Evolutionary conservation across 441 rosid genomes (phyloP), one percentile per base, ranked within the genome.

Genomic region (Capsella rubella): DNA sequence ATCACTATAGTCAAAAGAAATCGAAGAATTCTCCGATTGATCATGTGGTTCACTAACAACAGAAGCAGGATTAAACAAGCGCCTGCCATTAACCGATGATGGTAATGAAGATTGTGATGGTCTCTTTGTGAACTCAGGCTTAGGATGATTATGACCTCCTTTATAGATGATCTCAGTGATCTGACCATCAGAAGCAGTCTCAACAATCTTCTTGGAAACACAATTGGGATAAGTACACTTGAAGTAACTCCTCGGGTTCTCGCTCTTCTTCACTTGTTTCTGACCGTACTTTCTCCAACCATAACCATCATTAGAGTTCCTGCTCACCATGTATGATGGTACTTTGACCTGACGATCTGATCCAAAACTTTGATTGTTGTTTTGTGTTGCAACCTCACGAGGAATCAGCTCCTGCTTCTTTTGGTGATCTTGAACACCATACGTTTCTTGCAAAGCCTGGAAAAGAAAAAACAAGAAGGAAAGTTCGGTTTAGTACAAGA

Each of bases 271-370:
- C 62, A 93, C 96, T 79, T 93, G 97, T 72, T 93, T 95, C 73
- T 95, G 96, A 10, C 99, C 99, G 56, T 95, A 95, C 79, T 95
- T 95, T 64, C 93, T 85, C 98, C 97, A 95, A 56, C 93, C 89
- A 76, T 87, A 95, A 49, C 98, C 99, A 79, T 95, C 99, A n/a
- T 88, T 93, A n/a, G 97, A 83, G 81, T 79, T 88, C 69, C 83
- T 76, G 32, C 72, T 65, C 54, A 65, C 76, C 80, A 65, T 65
- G 58, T 71, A 77, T 1, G 80, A 71, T 71, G 76, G 76, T 65
- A 71, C 3, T 18, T 39, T 77, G 0, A 11, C 12, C 57, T 71
- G 80, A 12, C 53, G 53, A 45, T 75, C 64, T 21, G 52, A n/a
- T 39, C 60, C 79, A 37, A 74, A 59, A 6, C 63, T 69, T 15